Evolutionary conservation across 805 yeast species (phyloP), one percentile per base, ranked within the genome.

Genomic region (Candida jianshihensis): DNA sequence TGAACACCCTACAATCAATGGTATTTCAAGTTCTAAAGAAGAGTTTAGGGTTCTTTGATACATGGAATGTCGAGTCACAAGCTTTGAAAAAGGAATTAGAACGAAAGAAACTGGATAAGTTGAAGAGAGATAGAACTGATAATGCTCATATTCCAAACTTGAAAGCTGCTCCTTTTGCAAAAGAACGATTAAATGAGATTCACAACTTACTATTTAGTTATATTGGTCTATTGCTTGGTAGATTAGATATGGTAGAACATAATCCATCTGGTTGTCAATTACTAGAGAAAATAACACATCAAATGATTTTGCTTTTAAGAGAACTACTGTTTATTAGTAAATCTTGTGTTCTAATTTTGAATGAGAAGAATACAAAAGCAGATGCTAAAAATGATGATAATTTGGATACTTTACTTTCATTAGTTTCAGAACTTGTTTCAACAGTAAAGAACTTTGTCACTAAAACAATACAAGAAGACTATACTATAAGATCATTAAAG

Each of bases 191-290:
- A 18, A 70, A 75, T 19, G 89, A 82, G 54, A 71, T 82, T 28
- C 71, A 80, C 46, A 71, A 73, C 19, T 62, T 78, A 5, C 50
- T 81, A 13, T 71, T 73, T 47, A 65, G 74, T 1, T 83, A 83
- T 48, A 63, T 82, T 43, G 79, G 81, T 2, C 49, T 84, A 44
- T 71, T 83, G 9, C 66, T 81, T 13, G 94, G 94, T n/a, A 61
- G 94, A 47, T 59, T 84, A 44, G 92, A 84, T 54, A 65, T 84
- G 56, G 75, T 83, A 25, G 92, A 84, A 51, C 81, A 78, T 47
- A 83, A 82, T 51, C 69, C 77, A 4, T 64, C 65, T 14, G 90
- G 90, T 2, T 78, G 87, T 50, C 81, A 79, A 43, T 56, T 77
- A 6, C 55, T 84, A 36, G 89, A 83, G 47, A 66, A 70, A 14